Base-by-base conservation (phyloP, 768 basidiomycete genomes). In the Daedaleopsis nitida region DNA sequence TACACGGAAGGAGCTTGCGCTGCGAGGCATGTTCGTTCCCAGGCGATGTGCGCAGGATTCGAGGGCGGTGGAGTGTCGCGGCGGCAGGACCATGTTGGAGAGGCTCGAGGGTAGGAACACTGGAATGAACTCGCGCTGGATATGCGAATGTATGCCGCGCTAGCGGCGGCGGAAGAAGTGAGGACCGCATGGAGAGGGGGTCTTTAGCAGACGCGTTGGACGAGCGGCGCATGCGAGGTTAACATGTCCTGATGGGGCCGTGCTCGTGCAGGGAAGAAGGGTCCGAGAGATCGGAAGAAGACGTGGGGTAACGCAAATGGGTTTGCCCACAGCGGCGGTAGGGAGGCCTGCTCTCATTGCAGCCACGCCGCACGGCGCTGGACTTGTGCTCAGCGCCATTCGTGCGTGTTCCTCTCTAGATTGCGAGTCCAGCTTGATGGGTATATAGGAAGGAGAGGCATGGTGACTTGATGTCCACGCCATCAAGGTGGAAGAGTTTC, bases 1-100 rank as follows among this genome's bases (percentile, higher is more conserved):
- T 51, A 27, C 42, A 57, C 60, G 60, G 60, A 55, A 55, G 60
- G 60, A 62, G 51, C 60, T 62, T 62, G 51, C 49, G 43, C 55
- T 47, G 55, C 19, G 50, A 52, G 35, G 39, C 55, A 23, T 34
- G 27, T 7, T 16, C n/a, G 34, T 57, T 57, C 60, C 60, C 60
- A 57, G 50, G 51, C 55, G 45, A 43, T 23, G 32, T 42, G 54
- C 32, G 55, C 43, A 19, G 55, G 27, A 52, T 42, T 17, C 17
- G 48, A 17, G 34, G 48, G 32, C 54, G 55, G 42, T 57, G 60
- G 55, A 62, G 60, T 39, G 45, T 14, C 24, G 35, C 19, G 44
- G 23, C 56, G 52, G 52, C 60, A 45, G 57, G 42, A 42, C 55
- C 55, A 57, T 55, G 49, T 38, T 35, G 39, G 55, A 57, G 43